Evolutionary conservation across 441 rosid species (phyloP).

Genomic region (Corymbia citriodora): DNA sequence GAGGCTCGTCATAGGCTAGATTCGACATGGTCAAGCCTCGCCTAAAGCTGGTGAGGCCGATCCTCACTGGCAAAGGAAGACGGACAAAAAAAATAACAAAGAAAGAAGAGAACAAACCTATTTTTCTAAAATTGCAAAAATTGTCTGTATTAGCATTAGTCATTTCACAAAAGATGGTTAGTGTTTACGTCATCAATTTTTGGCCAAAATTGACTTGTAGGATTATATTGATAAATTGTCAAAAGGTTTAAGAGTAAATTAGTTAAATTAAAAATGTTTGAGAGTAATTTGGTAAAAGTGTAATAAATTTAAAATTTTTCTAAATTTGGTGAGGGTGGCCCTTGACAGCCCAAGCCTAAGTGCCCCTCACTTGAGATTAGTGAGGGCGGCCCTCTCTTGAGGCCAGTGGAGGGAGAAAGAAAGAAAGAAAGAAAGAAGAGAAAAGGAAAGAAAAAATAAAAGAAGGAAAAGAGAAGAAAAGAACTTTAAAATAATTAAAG

Average conservation of each 20-base stretch:
- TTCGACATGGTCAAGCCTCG: fast-evolving
- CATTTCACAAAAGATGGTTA: fast-evolving
- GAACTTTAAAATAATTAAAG: not conserved
- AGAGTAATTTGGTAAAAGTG: fast-evolving
- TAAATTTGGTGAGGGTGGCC: too few relatives aligned
- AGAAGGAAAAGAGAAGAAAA: not conserved
- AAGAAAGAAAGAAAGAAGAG: not conserved
- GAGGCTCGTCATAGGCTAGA: not conserved
- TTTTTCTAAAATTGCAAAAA: not conserved
- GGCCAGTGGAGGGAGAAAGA: too few relatives aligned
- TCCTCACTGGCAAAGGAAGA: not conserved
- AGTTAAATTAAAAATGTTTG: not conserved
- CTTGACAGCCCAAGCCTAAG: fast-evolving
- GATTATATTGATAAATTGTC: fast-evolving
- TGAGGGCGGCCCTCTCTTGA: too few relatives aligned
- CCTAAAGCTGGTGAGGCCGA: not conserved
- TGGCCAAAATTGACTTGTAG: fast-evolving
- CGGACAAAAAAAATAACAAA: not conserved
- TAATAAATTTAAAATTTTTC: fast-evolving
- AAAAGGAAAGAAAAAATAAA: too few relatives aligned
- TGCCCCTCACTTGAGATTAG: too few relatives aligned
- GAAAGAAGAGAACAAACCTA: not conserved
- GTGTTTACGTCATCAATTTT: not conserved
- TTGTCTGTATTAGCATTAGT: not conserved
- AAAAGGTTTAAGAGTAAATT: not conserved